These are phyloP conservation scores for Cicer chorassanicum DNA, from an alignment of 306 rosid species.

Conservation along the genomic window DNA sequence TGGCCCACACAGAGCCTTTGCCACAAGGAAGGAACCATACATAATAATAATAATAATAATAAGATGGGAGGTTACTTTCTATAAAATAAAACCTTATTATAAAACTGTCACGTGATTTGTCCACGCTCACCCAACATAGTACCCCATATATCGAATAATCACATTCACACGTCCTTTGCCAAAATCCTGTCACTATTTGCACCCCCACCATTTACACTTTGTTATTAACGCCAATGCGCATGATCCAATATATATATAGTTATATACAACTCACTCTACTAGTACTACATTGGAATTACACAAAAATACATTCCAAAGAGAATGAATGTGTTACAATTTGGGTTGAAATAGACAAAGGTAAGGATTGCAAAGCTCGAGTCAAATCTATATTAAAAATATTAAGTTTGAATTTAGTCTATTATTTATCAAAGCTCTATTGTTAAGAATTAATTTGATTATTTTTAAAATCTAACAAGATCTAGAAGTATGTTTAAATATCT, in stretches of 20 bases:
- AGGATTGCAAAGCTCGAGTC: no score
- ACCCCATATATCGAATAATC: conserved; percentile 45
- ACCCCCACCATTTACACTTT: conserved; percentile 28
- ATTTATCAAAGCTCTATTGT: no score
- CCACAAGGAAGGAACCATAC: conserved; percentile 37
- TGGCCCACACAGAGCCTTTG: conserved; percentile 37
- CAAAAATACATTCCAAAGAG: conserved; percentile 9
- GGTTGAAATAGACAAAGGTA: no score
- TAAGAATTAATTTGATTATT: no score
- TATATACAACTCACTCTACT: conserved; percentile 3
- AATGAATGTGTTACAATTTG: background rate
- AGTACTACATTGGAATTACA: background rate
- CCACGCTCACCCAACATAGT: conserved; percentile 42
- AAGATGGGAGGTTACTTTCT: background rate
- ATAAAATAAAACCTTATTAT: conserved; percentile 15
- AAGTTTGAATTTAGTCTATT: no score
- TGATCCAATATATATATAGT: conserved; percentile 37
- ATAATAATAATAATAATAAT: background rate
- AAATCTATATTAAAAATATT: no score
- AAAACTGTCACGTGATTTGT: conserved; percentile 47
- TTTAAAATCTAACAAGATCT: no score
- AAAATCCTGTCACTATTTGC: conserved; percentile 13
- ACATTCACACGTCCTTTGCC: conserved; percentile 36
- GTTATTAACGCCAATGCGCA: conserved; percentile 20
- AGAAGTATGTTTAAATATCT: no score